These are phyloP conservation scores for Colletotrichum sp. DNA, from an alignment of 2,329 filamentous ascomycete genomes.

Conservation along the genomic window DNA sequence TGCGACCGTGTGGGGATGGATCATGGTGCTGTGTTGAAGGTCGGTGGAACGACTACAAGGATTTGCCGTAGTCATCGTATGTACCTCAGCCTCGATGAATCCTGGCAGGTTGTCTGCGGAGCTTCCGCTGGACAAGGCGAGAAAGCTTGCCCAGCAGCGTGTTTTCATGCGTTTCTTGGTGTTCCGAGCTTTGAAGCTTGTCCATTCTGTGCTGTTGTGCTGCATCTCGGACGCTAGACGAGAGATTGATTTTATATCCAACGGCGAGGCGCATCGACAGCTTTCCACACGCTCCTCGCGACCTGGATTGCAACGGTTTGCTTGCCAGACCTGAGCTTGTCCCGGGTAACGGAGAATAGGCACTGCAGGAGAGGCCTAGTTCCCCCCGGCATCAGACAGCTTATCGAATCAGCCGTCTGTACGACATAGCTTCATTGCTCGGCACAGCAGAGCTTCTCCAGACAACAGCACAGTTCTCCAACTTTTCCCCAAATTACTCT, in stretches of 20 bases:
- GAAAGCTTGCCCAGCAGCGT: background rate
- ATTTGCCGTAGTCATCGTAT: background rate
- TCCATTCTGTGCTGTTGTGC: background rate
- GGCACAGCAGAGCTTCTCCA: constrained; percentile 9
- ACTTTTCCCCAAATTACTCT: constrained; percentile 20
- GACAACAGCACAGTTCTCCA: constrained; percentile 4
- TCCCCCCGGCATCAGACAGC: background rate
- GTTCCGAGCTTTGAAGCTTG: background rate
- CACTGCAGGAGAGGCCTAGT: background rate
- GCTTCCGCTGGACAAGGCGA: background rate
- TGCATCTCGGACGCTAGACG: background rate
- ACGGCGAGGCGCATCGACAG: background rate
- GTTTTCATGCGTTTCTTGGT: background rate
- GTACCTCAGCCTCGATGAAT: background rate
- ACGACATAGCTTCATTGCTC: constrained; percentile 14
- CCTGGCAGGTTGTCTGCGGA: background rate
- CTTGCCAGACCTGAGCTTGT: background rate
- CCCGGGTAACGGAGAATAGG: background rate
- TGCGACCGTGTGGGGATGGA: background rate
- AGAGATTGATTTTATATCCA: background rate
- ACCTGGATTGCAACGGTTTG: background rate
- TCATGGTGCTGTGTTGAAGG: background rate
- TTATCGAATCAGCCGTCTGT: constrained; percentile 1
- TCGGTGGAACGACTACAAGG: constrained; percentile 10
- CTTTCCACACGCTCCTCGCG: background rate